phyloP scores from a whole-genome alignment of 2,329 filamentous ascomycete genomes.

The Botryosphaeria dothidea region DNA sequence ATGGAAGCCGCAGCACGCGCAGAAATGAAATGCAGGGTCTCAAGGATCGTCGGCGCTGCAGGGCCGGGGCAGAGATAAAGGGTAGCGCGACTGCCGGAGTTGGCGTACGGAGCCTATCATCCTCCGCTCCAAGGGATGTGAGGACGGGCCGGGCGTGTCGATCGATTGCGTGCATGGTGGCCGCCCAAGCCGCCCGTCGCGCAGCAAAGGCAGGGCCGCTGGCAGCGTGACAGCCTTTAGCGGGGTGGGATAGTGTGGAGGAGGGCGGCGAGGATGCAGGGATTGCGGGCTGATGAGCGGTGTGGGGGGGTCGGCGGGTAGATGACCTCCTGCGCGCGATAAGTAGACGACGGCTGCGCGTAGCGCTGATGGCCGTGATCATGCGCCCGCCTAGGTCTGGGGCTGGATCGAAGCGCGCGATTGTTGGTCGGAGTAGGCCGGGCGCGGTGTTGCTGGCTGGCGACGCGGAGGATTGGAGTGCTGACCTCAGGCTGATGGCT shows the following conservation, averaged over 20 bases:
- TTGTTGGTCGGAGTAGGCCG: background rate
- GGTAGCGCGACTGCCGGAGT: background rate
- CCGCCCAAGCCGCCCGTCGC: slow-evolving; percentile 17
- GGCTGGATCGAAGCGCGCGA: background rate
- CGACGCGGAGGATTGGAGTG: background rate
- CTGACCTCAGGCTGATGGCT: slow-evolving; percentile 1
- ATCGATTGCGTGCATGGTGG: slow-evolving; percentile 16
- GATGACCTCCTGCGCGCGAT: background rate
- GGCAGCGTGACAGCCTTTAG: slow-evolving; percentile 10
- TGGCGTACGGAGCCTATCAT: slow-evolving; percentile 5
- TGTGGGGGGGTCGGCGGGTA: slow-evolving; percentile 12
- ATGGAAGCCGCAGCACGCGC: slow-evolving; percentile 14
- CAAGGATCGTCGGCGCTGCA: slow-evolving; percentile 15
- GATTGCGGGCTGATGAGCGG: slow-evolving; percentile 15
- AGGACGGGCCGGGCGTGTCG: background rate
- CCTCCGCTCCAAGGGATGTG: slow-evolving; percentile 1
- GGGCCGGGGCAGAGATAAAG: background rate
- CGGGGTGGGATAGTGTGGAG: slow-evolving; percentile 5
- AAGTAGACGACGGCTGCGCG: background rate
- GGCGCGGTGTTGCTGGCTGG: background rate
- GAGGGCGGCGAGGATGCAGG: background rate
- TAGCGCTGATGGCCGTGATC: slow-evolving; percentile 1
- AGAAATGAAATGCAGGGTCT: slow-evolving; percentile 15
- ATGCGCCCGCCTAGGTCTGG: background rate
- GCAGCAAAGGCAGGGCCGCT: slow-evolving; percentile 10